Evolutionary conservation across 1,284 basidiomycete species (phyloP), one percentile per base, ranked within the genome.

Genomic region (Cryptococcus maquisensis): DNA sequence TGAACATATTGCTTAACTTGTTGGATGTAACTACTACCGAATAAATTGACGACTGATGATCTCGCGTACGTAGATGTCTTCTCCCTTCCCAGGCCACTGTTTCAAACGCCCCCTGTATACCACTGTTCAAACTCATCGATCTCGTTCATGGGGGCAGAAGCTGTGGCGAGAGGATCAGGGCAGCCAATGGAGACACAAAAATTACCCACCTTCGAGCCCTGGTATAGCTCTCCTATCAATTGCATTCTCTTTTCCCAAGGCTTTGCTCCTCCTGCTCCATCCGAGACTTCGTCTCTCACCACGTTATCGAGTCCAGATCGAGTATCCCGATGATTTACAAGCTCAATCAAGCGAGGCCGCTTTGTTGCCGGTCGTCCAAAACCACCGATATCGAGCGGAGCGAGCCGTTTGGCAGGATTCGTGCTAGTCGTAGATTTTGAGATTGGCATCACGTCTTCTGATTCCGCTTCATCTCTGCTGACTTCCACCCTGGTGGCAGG

Each of bases 51-150:
- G 44, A 4, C 10, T 35, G 23, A 46, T 46, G 44, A 44, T 44
- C n/a, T 20, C n/a, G 15, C 10, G 4, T 26, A 20, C 24, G 23
- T 26, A 44, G 42, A 20, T 44, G 36, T 10, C 36, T 38, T n/a
- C 8, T n/a, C 20, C 42, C 42, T 6, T 26, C 20, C 42, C 8
- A 21, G 24, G n/a, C n/a, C n/a, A 20, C 18, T 7, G 40, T 42
- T 18, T 48, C 28, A 12, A 6, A 12, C 4, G 2, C 20, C 47
- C 0, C 36, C 36, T 32, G 36, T 37, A 32, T 37, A 48, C 47
- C 47, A 48, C 13, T 48, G 4, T n/a, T 48, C 47, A 37, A 48
- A 48, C 13, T 48, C 36, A 21, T 48, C 47, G 7, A 37, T 21
- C 16, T 48, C 47, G 23, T 48, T 21, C 43, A 7, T 3, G 20